Evolutionary conservation across 2,329 filamentous ascomycete species (phyloP), one percentile per base, ranked within the genome.

Genomic region (Stemphylium beticola): DNA sequence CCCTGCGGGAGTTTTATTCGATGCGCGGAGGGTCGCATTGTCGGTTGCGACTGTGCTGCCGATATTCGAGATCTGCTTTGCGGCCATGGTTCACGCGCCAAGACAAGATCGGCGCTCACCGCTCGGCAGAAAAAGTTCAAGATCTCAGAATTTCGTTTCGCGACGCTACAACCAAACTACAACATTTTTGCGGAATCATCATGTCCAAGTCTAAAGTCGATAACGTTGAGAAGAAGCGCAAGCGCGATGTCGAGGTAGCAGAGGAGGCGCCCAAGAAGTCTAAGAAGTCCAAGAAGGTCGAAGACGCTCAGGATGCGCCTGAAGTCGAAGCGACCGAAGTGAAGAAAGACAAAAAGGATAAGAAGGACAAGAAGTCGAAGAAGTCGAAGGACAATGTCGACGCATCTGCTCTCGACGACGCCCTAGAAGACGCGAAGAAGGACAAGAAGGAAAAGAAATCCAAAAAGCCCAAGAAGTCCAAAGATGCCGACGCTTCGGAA

Each of bases 171-270:
- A 37, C 53, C 49, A 56, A 50, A 36, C 42, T 50, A 34, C 44
- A 61, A 37, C 55, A 55, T 51, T 24, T 49, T 43, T 55, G 26
- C 51, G 24, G 50, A 31, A 31, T 18, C 40, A 53, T 47, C 44
- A 64, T 64, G 61, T 64, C 61, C 41, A 54, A 53, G 49, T 57
- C 61, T 18, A 67, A 67, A 39, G 64, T 68, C 42, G 66, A 71
- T 29, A 63, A 58, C 40, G 42, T 34, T 6, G 65, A 73, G 53
- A 70, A 70, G 57, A 73, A 72, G 62, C 70, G 72, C 57, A 74
- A 75, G 66, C 63, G 70, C 53, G 65, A 71, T 40, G 63, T 61
- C 4, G 67, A 73, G 26, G 62, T 57, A 22, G 60, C 49, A 33
- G 65, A 66, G n/a, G 61, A 63, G 10, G 64, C 59, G 18, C 53